Conservation (phyloP, 140 eudicot genomes). For the Stevia rebaudiana region DNA sequence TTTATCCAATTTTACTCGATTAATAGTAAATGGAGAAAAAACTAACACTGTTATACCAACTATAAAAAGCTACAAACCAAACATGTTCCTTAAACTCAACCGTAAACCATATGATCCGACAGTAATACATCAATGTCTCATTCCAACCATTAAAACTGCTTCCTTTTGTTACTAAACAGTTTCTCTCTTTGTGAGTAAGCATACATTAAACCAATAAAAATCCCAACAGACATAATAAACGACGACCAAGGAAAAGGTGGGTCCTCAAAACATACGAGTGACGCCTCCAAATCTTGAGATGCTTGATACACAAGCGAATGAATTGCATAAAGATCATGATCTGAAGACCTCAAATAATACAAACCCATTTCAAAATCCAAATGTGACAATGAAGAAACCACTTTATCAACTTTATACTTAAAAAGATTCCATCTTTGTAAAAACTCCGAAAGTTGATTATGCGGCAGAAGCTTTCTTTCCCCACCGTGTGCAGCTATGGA, state of each 20-base stretch:
- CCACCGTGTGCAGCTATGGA: slow-evolving; percentile 88
- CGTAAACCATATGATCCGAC: slow-evolving; percentile 38
- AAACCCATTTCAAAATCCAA: slow-evolving; percentile 73
- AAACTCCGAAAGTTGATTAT: slow-evolving; percentile 53
- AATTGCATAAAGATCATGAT: slow-evolving; percentile 85
- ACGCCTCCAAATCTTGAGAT: slow-evolving; percentile 84
- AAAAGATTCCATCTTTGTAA: slow-evolving; percentile 81
- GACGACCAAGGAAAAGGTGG: slow-evolving; percentile 96
- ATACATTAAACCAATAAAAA: slow-evolving; percentile 48
- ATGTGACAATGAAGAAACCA: slow-evolving; percentile 69
- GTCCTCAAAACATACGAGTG: slow-evolving; percentile 89
- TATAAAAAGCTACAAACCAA: slow-evolving; percentile 14
- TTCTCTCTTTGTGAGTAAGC: slow-evolving; percentile 67
- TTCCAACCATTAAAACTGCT: slow-evolving; percentile 58
- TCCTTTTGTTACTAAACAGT: slow-evolving; percentile 78
- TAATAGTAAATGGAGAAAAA: slow-evolving; percentile 22
- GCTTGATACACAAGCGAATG: slow-evolving; percentile 89
- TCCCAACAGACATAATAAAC: slow-evolving; percentile 45
- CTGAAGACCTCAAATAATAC: slow-evolving; percentile 79
- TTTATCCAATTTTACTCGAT: slow-evolving; percentile 19
- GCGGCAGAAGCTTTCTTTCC: slow-evolving; percentile 73
- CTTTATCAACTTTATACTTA: slow-evolving; percentile 79
- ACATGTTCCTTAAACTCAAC: slow-evolving; percentile 23
- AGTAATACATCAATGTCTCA: slow-evolving; percentile 36
- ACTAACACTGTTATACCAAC: slow-evolving; percentile 18